Percentiles rank a stretch among this genome's conserved stretches.
Conservation (phyloP, 2,329 filamentous ascomycete genomes). For the Paramyrothecium roridum region DNA sequence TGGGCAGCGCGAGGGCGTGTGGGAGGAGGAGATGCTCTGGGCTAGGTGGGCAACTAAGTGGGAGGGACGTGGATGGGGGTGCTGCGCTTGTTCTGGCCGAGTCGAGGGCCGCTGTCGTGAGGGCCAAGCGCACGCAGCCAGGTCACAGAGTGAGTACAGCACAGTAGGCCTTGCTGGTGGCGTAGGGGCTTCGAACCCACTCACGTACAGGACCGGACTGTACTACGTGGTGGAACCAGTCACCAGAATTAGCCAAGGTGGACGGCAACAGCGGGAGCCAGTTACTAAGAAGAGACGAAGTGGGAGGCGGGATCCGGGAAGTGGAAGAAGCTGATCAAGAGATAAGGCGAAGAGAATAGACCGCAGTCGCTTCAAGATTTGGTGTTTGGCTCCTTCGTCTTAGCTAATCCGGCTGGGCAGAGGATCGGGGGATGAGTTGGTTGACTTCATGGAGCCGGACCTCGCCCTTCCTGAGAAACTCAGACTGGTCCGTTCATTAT, state of each 20-base stretch:
- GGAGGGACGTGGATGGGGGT: neutral
- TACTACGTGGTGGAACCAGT: neutral
- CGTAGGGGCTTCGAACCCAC: neutral
- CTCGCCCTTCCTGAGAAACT: too few species aligned
- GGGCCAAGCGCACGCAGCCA: neutral
- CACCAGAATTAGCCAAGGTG: neutral
- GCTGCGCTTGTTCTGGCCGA: neutral
- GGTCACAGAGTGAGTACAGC: neutral
- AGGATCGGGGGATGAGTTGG: too few species aligned
- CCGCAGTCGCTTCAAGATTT: too few species aligned
- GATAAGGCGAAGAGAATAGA: too few species aligned
- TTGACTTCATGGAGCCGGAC: too few species aligned
- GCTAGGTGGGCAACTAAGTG: too few species aligned
- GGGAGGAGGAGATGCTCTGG: neutral
- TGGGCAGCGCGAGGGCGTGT: constrained; percentile 5
- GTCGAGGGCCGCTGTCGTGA: neutral
- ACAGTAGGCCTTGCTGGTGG: neutral
- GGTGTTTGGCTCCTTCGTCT: too few species aligned
- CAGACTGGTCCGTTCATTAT: too few species aligned
- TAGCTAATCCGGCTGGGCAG: too few species aligned
- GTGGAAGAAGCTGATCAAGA: neutral
- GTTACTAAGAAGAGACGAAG: neutral
- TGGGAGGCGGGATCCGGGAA: neutral
- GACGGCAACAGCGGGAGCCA: neutral
- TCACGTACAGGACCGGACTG: neutral